Evolutionary conservation across 2,329 filamentous ascomycete species (phyloP).

Genomic region (Pestalotiopsis sp.): DNA sequence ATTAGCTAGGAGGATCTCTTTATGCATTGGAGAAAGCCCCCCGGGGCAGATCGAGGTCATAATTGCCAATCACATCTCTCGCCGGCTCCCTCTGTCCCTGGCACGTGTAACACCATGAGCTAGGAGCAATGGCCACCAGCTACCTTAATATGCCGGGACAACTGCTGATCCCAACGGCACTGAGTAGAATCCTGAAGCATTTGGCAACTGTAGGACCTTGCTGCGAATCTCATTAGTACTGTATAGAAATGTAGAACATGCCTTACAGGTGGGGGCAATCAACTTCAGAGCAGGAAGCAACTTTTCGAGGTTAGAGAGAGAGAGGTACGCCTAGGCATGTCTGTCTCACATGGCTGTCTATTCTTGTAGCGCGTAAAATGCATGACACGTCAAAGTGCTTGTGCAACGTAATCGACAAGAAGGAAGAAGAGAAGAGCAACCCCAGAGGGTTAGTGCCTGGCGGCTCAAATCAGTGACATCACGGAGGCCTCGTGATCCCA

Average conservation of each 20-base stretch:
- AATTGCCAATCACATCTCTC: neutral
- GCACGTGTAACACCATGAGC: neutral
- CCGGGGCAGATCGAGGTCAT: neutral
- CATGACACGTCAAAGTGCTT: neutral
- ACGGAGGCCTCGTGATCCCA: neutral
- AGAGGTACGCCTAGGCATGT: too few relatives aligned
- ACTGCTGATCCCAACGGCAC: neutral
- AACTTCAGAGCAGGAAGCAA: neutral
- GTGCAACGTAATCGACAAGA: neutral
- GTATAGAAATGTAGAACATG: neutral
- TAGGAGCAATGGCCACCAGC: neutral
- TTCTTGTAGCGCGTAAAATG: too few relatives aligned
- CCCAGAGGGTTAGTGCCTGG: neutral
- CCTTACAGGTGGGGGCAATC: slow-evolving; percentile 9
- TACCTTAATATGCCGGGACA: neutral
- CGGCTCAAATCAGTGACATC: neutral
- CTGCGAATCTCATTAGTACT: too few relatives aligned
- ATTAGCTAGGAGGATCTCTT: neutral
- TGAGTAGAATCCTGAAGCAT: neutral
- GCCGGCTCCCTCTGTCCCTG: neutral
- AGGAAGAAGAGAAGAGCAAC: neutral
- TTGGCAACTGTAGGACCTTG: neutral
- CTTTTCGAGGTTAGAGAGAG: neutral
- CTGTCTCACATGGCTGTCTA: too few relatives aligned
- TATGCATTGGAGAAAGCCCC: neutral